Percentiles rank a stretch among this genome's conserved stretches.
Evolutionary conservation across 2,329 filamentous ascomycete species (phyloP).

Genomic region (Fusarium heterosporum): DNA sequence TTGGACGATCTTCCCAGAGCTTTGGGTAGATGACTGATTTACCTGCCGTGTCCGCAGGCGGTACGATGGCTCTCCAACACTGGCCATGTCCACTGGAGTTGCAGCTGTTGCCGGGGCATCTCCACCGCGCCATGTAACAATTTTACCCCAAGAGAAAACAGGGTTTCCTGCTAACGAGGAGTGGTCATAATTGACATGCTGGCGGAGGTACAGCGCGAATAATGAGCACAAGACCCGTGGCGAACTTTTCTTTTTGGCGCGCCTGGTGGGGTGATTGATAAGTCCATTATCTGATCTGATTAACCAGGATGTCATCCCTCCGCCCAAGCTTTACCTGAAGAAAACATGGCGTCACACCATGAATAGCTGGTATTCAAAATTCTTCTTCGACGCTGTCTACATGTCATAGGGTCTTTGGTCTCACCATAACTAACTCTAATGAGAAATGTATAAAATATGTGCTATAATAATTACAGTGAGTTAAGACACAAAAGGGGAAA

Average conservation of each 20-base stretch:
- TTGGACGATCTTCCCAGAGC: neutral
- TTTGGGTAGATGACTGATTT: conserved; percentile 4
- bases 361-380: neutral
- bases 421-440: conserved; percentile 1
- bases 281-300: conserved; percentile 41
- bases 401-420: neutral
- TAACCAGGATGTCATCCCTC: conserved; percentile 24
- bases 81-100: conserved; percentile 5
- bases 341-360: conserved; percentile 30
- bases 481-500: neutral
- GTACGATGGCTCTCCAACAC: neutral
- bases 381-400: neutral
- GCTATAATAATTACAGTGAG: neutral
- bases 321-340: conserved; percentile 7
- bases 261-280: conserved; percentile 41
- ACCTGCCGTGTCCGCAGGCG: neutral
- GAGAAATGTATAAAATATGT: neutral
- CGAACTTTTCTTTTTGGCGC: conserved; percentile 6
- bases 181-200: conserved; percentile 29
- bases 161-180: conserved; percentile 22
- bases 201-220: conserved; percentile 16
- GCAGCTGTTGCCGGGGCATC: conserved; percentile 2
- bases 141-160: conserved; percentile 13
- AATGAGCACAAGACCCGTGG: conserved; percentile 11
- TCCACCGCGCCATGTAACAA: conserved; percentile 11